Evolutionary conservation across 495 filamentous ascomycete genomes (phyloP).

Genomic region (Daldinia vernicosa): DNA sequence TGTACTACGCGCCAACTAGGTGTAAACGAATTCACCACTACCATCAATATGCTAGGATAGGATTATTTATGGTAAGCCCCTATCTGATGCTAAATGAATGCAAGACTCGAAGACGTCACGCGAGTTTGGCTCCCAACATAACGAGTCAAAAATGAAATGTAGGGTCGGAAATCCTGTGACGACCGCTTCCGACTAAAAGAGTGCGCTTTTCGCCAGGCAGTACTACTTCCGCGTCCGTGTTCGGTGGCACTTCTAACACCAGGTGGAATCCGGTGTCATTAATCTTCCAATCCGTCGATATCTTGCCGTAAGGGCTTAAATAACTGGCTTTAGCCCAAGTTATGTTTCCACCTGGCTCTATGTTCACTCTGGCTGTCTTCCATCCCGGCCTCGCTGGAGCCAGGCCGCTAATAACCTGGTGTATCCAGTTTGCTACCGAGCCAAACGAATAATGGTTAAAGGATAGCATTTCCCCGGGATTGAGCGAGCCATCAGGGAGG

Average conservation of each 20-base stretch:
- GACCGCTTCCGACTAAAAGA: constrained; percentile 27
- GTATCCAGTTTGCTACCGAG: constrained; percentile 49
- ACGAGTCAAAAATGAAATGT: constrained; percentile 18
- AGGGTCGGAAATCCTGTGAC: constrained; percentile 18
- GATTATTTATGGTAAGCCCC: no score
- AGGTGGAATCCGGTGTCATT: constrained; percentile 41
- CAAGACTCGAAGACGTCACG: no score
- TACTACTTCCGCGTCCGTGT: constrained; percentile 34
- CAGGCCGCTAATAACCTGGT: constrained; percentile 46
- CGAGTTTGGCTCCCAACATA: no score
- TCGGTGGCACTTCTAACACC: constrained; percentile 44
- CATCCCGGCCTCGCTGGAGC: constrained; percentile 48
- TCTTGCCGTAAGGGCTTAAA: constrained; percentile 43
- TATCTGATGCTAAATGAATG: no score
- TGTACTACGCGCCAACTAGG: no score
- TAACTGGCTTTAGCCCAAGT: constrained; percentile 43
- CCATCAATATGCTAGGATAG: no score
- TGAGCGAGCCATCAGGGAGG: constrained; percentile 58
- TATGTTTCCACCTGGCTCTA: constrained; percentile 45
- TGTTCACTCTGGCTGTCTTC: constrained; percentile 44
- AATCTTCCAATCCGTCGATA: constrained; percentile 39
- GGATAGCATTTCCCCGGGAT: constrained; percentile 63
- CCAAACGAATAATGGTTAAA: constrained; percentile 58
- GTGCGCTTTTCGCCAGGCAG: constrained; percentile 28
- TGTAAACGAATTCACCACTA: no score